Percentiles rank a stretch among this genome's conserved stretches.
Evolutionary conservation across 179 eudicot species (phyloP).

Genomic region (Gypsophila paniculata): DNA sequence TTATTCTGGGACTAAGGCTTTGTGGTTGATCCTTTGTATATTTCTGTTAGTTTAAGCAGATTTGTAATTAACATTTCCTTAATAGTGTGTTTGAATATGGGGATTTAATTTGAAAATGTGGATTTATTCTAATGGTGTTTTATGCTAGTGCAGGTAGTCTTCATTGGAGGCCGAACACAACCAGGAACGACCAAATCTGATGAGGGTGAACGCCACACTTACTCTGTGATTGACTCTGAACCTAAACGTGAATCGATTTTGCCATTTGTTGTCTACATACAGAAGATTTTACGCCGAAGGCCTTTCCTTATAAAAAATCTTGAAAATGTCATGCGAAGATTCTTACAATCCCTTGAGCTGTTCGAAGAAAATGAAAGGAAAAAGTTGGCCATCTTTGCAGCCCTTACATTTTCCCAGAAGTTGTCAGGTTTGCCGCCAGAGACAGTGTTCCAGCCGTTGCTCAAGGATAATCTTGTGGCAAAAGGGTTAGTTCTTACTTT

Average conservation of each 20-base stretch:
- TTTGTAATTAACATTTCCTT: background rate
- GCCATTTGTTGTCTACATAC: conserved; percentile 84
- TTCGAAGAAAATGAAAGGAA: conserved; percentile 87
- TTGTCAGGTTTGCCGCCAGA: conserved; percentile 97
- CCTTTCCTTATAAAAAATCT: conserved; percentile 96
- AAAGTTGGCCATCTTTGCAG: conserved; percentile 94
- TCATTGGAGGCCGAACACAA: conserved; percentile 94
- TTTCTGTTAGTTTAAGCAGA: background rate
- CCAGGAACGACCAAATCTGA: conserved; percentile 97
- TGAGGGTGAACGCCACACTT: conserved; percentile 94
- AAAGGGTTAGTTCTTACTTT: conserved; percentile 93
- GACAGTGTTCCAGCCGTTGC: conserved; percentile 93
- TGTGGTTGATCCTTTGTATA: background rate
- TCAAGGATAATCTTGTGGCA: conserved; percentile 90
- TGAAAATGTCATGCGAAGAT: conserved; percentile 95
- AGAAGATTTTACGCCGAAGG: conserved; percentile 77
- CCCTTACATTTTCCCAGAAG: conserved; percentile 97
- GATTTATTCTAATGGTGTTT: background rate
- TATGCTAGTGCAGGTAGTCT: conserved; percentile 55
- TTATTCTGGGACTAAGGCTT: background rate
- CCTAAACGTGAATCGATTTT: conserved; percentile 79
- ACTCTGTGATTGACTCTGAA: conserved; percentile 76
- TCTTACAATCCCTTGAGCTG: conserved; percentile 90
- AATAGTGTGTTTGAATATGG: too few relatives aligned
- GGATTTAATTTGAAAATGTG: too few relatives aligned